Percentiles rank a stretch among this genome's conserved stretches.
Evolutionary conservation across 208 protist species (phyloP).

Genomic region (Crithidia expoeki): DNA sequence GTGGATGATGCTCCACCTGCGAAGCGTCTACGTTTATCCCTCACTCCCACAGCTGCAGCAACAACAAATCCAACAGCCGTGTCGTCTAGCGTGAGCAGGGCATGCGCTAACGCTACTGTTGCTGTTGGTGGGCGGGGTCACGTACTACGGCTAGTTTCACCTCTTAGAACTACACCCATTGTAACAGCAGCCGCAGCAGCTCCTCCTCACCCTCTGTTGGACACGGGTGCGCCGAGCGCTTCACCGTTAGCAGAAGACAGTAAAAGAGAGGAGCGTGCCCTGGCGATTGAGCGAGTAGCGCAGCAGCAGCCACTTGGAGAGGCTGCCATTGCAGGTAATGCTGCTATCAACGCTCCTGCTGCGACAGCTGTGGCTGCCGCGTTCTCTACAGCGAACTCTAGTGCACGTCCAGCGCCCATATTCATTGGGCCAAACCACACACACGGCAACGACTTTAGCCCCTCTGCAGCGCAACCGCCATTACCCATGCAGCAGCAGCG

Average conservation of each 20-base stretch:
- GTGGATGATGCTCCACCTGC: constrained; percentile 9
- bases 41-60: background rate
- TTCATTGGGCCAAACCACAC: no score
- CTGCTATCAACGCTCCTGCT: no score
- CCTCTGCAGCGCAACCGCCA: background rate
- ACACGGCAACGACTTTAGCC: no score
- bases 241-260: background rate
- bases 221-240: background rate
- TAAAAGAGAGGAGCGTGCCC: background rate
- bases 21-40: constrained; percentile 29
- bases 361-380: no score
- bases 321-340: background rate
- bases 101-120: no score
- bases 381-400: no score
- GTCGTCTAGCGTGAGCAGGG: background rate
- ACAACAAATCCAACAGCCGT: background rate
- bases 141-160: no score
- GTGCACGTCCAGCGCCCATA: no score
- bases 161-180: no score
- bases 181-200: background rate
- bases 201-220: background rate
- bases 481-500: background rate
- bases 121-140: no score
- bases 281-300: background rate
- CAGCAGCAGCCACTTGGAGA: background rate